Conservation (phyloP, 768 basidiomycete genomes). For the Pisolithus orientalis region DNA sequence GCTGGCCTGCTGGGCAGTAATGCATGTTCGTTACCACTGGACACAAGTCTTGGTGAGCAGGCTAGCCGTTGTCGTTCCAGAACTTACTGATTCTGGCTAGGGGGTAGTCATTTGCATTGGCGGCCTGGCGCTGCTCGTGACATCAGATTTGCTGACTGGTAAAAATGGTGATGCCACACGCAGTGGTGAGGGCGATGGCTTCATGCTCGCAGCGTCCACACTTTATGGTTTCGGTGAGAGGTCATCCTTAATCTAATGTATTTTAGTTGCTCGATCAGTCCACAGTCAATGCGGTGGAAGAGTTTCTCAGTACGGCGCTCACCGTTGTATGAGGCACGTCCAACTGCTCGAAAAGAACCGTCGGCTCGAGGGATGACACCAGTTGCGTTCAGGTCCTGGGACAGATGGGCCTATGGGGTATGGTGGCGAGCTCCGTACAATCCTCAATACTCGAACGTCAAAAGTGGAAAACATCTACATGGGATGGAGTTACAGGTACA, state of each 20-base stretch:
- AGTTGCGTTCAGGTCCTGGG: conserved; percentile 50
- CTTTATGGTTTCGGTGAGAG: conserved; percentile 71
- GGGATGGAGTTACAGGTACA: conserved; percentile 62
- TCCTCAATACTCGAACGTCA: conserved; percentile 62
- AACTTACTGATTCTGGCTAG: conserved; percentile 24
- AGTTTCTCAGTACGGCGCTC: conserved; percentile 69
- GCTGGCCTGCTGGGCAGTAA: conserved; percentile 67
- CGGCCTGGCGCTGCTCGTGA: conserved; percentile 70
- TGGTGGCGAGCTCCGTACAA: conserved; percentile 65
- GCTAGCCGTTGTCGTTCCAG: not conserved
- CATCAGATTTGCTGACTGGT: conserved; percentile 61
- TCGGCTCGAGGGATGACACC: not conserved
- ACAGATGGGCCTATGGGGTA: conserved; percentile 73
- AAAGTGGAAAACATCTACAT: conserved; percentile 51
- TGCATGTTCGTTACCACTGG: conserved; percentile 68
- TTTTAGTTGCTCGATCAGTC: not conserved
- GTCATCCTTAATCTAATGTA: not conserved
- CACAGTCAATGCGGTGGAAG: conserved; percentile 76
- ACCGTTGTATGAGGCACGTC: conserved; percentile 60
- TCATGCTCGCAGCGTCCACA: conserved; percentile 76
- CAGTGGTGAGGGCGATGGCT: conserved; percentile 69
- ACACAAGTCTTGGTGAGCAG: conserved; percentile 58
- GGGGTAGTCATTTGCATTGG: conserved; percentile 64
- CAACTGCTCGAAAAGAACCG: not conserved
- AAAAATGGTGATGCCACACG: conserved; percentile 58